These are phyloP conservation scores for Gossypioides kirkii DNA, from an alignment of 345 rosid species.

Conservation along the genomic window DNA sequence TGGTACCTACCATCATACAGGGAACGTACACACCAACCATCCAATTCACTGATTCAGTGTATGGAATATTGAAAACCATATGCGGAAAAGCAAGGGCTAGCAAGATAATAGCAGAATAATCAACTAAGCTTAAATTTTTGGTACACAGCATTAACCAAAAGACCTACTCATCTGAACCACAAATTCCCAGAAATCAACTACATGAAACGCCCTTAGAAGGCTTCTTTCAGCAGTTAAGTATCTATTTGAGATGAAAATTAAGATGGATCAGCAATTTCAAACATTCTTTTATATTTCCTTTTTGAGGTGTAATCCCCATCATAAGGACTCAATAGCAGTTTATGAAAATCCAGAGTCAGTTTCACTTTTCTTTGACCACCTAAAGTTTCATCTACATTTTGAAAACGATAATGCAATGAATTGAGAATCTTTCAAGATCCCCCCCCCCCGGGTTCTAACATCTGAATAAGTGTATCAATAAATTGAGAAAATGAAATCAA, in stretches of 20 bases:
- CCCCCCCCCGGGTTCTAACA: background rate
- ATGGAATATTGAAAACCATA: background rate
- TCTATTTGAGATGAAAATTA: constrained; percentile 2
- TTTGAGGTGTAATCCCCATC: background rate
- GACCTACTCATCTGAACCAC: background rate
- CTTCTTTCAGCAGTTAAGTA: background rate
- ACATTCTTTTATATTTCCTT: background rate
- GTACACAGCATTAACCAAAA: background rate
- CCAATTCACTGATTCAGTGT: background rate
- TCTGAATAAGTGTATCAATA: background rate
- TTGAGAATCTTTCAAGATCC: background rate
- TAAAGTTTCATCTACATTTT: background rate
- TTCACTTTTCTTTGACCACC: background rate
- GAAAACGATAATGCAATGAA: background rate
- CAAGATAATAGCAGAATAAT: background rate
- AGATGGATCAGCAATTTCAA: background rate
- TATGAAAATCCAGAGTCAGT: background rate
- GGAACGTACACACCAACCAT: background rate
- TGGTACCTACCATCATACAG: too few relatives aligned
- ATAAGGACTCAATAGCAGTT: background rate
- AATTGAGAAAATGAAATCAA: background rate
- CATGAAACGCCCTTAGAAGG: background rate
- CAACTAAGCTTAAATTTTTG: background rate
- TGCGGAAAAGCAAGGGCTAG: background rate
- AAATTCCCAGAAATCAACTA: background rate